Conservation (phyloP, 2,329 filamentous ascomycete genomes). For the Myriangium duriaei region DNA sequence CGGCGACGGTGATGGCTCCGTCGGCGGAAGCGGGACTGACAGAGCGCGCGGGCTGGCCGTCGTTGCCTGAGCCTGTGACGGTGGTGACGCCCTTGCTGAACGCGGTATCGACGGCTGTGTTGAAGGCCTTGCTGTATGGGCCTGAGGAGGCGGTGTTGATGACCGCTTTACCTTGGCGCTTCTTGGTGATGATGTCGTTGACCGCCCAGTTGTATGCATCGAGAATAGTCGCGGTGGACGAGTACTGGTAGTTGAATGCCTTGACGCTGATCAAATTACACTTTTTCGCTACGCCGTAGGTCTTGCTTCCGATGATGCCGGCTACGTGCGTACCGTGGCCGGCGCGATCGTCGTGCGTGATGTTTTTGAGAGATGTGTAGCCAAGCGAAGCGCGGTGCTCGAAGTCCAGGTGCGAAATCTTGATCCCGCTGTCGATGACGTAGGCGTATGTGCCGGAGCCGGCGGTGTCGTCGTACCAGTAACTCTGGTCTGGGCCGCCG, state of each 20-base stretch:
- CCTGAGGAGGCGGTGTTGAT: constrained; percentile 42
- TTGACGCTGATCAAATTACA: constrained; percentile 46
- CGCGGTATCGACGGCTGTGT: constrained; percentile 38
- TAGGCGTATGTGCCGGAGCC: constrained; percentile 29
- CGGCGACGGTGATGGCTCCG: constrained; percentile 24
- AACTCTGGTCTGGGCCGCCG: constrained; percentile 18
- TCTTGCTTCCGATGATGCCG: constrained; percentile 47
- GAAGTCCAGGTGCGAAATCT: constrained; percentile 20
- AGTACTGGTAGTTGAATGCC: constrained; percentile 36
- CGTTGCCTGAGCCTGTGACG: constrained; percentile 45
- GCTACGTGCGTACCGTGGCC: constrained; percentile 54
- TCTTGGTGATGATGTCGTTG: constrained; percentile 17
- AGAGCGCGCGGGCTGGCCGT: no score
- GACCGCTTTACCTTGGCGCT: constrained; percentile 30
- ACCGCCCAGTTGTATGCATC: constrained; percentile 44
- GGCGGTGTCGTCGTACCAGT: constrained; percentile 11
- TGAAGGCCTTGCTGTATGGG: constrained; percentile 36
- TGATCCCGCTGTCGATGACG: constrained; percentile 24
- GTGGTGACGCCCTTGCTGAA: constrained; percentile 37
- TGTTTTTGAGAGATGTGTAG: no score
- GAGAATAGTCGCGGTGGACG: constrained; percentile 42
- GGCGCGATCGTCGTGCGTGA: constrained; percentile 33
- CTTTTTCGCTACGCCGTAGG: constrained; percentile 50
- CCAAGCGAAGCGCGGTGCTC: constrained; percentile 24
- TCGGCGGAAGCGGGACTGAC: constrained; percentile 25